Percentiles rank a stretch among this genome's conserved stretches.
Evolutionary conservation across 139 green algal genomes (phyloP).

Genomic region (Chlorokybus atmophyticus): DNA sequence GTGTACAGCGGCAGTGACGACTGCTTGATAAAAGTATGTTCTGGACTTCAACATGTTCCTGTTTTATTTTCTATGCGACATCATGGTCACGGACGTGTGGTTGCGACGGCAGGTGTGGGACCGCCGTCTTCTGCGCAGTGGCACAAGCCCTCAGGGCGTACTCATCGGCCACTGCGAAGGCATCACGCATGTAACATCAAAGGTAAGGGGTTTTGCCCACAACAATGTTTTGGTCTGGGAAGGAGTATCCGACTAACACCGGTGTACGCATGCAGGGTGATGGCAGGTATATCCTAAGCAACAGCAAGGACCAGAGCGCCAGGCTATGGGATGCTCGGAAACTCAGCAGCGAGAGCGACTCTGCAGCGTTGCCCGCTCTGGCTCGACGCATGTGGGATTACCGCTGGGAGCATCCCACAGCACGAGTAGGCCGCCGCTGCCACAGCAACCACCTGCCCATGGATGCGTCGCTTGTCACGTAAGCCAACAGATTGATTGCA

Average conservation of each 20-base stretch:
- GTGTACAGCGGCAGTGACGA: constrained; percentile 65
- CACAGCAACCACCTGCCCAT: not conserved
- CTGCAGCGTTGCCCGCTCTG: not conserved
- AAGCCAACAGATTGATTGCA: not conserved
- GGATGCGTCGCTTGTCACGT: not conserved
- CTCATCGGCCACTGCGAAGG: constrained; percentile 78
- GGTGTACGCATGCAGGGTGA: constrained; percentile 45
- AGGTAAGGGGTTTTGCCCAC: not conserved
- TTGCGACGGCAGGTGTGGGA: not conserved
- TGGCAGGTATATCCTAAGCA: constrained; percentile 52
- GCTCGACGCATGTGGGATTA: constrained; percentile 45
- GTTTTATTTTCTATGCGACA: constrained; percentile 7
- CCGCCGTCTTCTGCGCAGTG: not conserved
- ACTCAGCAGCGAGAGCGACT: not conserved
- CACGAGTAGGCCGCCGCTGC: not conserved
- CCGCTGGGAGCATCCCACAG: constrained; percentile 62
- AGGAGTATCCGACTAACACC: not conserved
- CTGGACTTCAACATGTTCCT: constrained; percentile 45
- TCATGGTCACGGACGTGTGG: not conserved
- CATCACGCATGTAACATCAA: constrained; percentile 43
- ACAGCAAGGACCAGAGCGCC: constrained; percentile 77
- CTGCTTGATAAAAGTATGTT: constrained; percentile 54
- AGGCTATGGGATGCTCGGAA: constrained; percentile 75
- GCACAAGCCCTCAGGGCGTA: constrained; percentile 34
- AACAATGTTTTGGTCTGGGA: not conserved